Evolutionary conservation across 148 eudicot genomes (phyloP), one percentile per base, ranked within the genome.

Genomic region (Diospyros kaki): DNA sequence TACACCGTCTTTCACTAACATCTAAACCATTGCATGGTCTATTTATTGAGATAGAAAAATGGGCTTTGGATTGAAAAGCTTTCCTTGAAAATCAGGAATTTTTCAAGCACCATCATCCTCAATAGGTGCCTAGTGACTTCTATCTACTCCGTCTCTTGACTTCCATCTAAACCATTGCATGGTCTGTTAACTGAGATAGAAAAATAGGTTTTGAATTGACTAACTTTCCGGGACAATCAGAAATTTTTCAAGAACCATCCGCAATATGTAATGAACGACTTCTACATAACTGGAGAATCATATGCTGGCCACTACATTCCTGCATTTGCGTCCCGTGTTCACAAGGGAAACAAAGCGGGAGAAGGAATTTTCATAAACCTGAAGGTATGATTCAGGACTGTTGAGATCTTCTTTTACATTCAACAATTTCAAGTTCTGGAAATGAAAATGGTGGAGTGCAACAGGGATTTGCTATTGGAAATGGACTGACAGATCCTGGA

Each of bases 281-380:
- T 92, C 69, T 92, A 73, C 83, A 92, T 92, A 58, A 92, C 94
- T 3, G 94, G 97, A 63, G 97, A 92, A 85, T 92, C 97, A 5
- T 92, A 93, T 59, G 98, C 98, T 9, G 98, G 98, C 11, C 98
- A 93, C 66, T 93, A 93, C 71, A 91, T 93, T 70, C 98, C 98
- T 69, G 98, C 98, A 6, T 87, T 93, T 65, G 96, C 96, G 18
- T 53, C 96, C 14, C 87, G 96, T 69, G 91, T 93, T 78, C 87
- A 93, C 76, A 84, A 79, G 28, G 98, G 94, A 68, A 93, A 93
- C 87, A 87, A 93, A 83, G 88, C 83, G 46, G 69, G 82, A 75
- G 86, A 91, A 82, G 98, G 98, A 12, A 81, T 81, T 61, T 84
- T 71, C 39, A 86, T 92, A 63, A 87, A 92, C 69, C 85, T 92